Base-by-base conservation (phyloP, 441 rosid species). In the Populus tomentosa region DNA sequence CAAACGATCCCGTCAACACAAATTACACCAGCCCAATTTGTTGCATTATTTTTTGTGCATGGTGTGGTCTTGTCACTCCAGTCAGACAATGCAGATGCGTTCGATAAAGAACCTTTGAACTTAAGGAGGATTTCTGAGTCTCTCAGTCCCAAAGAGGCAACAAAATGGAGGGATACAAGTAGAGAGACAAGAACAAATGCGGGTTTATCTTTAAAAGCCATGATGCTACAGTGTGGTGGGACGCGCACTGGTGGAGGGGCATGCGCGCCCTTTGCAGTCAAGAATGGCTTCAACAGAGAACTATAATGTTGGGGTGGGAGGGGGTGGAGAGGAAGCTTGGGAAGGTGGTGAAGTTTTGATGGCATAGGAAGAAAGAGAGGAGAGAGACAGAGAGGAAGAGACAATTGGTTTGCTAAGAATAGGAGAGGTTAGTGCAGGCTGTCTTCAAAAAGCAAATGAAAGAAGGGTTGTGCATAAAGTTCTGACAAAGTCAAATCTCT, bases 21-120 rank as follows among this genome's bases (percentile, higher is more conserved):
- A 64, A 86, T 71, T 40, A 92, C 88, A 56, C 96, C 97, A 9
- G 0, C 72, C 98, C 98, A 94, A 32, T 78, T 83, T 6, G 87
- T 18, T 13, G 3, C 62, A 0, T 1, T 5, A 10, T 71, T 76
- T 13, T 70, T 84, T 4, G 32, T 21, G 78, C 98, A 92, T 1
- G 90, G 86, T 3, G 78, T 42, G 2, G 20, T 71, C 2, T 56
- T 65, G 14, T 32, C 80, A 4, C 78, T 78, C 95, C 97, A 94
- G 7, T 69, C 75, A 13, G 74, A 71, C 67, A 94, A 82, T 1
- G 83, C 82, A 0, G 76, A 13, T 7, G 32, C 42, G 50, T 81
- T 76, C 13, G 78, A 59, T 18, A 93, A 65, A 56, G 95, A 86
- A 24, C 59, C 80, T 79, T 88, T 92, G 76, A 95, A 93, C 68